phyloP scores from a whole-genome alignment of 148 eudicot genomes.

The Camellia japonica region DNA sequence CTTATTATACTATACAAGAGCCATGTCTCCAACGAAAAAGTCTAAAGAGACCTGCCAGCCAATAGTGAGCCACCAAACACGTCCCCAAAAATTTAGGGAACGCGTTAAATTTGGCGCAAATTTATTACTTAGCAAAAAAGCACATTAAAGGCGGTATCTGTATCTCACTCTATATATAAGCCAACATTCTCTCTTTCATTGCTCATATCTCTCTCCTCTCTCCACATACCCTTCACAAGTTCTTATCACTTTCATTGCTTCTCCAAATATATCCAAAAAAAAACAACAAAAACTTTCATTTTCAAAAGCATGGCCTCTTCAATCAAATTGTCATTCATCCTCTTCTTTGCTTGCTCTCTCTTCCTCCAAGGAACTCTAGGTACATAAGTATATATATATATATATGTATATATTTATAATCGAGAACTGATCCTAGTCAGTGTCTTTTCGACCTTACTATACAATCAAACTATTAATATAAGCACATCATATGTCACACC shows the following conservation, averaged over 20 bases:
- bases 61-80: not conserved
- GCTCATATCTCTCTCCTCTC: not conserved
- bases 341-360: slow-evolving; percentile 54
- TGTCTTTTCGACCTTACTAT: too few relatives aligned
- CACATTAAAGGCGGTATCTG: not conserved
- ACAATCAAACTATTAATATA: too few relatives aligned
- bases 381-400: slow-evolving; percentile 12
- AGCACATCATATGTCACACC: too few relatives aligned
- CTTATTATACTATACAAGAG: too few relatives aligned
- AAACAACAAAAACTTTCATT: not conserved
- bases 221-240: not conserved
- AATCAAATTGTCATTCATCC: slow-evolving; percentile 34
- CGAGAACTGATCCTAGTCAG: too few relatives aligned
- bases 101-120: not conserved
- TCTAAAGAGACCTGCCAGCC: too few relatives aligned
- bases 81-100: not conserved
- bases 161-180: too few relatives aligned
- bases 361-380: slow-evolving; percentile 53
- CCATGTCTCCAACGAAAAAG: too few relatives aligned
- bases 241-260: not conserved
- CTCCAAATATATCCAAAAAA: not conserved
- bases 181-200: not conserved
- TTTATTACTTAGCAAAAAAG: not conserved
- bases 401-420: not conserved
- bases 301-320: slow-evolving; percentile 32